Base-by-base conservation (phyloP, 2,329 filamentous ascomycete species). In the Dryadomyces quercus-mongolicae region DNA sequence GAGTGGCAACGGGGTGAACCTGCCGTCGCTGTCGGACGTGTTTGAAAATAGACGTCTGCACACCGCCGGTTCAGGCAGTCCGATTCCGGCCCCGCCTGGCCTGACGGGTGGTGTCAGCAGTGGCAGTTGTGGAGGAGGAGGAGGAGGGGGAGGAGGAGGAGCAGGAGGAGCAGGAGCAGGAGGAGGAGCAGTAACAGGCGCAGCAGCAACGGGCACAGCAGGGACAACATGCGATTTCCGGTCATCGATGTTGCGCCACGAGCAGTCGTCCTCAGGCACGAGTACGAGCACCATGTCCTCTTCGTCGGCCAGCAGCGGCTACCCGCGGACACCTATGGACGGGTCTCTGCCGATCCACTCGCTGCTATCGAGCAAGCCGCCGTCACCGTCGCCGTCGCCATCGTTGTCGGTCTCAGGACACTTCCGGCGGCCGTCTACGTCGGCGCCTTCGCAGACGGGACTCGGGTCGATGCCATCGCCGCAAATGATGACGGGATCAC, bases 341-440 rank as follows among this genome's bases (percentile, higher is more conserved):
- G 72, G 74, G 0, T 68, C 74, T 1, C 60, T 81, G 12, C 76
- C 78, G 1, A 80, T 81, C 22, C 77, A 80, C 58, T 72, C 76
- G 0, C 66, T 81, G 0, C 64, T 81, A 12, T 58, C 58, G 5
- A 57, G 52, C 20, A 59, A 57, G 52, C 38, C 55, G 2, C 16
- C 52, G n/a, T 50, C 51, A 34, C 53, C 53, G 3, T 52, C 43
- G 12, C 25, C 44, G 21, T 22, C 49, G 16, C 31, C 51, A 5
- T 12, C 46, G 13, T 40, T 44, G 5, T 38, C 53, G 31, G 25
- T 34, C 6, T 7, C 21, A 1, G n/a, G 12, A 1, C 47, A 42
- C 21, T 18, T 10, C 47, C 18, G 16, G 18, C 42, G 40, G 4
- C 34, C 47, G 2, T 43, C 46, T 12, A 21, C 42, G 42, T 42